A percentile compares a stretch with the other conserved stretches of the same genome.
phyloP scores from a whole-genome alignment of 2,329 filamentous ascomycete species.

The Epichloe glyceriae region DNA sequence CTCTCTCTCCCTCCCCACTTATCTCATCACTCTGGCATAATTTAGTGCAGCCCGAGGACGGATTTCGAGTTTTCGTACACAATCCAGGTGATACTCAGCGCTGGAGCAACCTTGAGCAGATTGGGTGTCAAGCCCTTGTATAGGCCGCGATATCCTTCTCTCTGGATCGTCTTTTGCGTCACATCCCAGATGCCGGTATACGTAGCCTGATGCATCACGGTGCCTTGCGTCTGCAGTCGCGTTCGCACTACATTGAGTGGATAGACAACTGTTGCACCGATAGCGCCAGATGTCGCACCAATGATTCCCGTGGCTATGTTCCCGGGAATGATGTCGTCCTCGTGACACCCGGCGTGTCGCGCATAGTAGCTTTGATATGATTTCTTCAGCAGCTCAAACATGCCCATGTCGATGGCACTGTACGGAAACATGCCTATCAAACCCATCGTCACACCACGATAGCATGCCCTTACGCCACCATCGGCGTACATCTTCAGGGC shows the following conservation, averaged over 20 bases:
- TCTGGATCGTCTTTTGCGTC: conserved; percentile 64
- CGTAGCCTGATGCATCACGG: conserved; percentile 75
- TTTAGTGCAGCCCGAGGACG: conserved; percentile 40
- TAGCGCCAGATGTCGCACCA: conserved; percentile 79
- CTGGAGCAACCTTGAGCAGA: conserved; percentile 87
- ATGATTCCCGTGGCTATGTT: conserved; percentile 80
- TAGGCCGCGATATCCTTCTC: conserved; percentile 73
- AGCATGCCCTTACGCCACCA: conserved; percentile 64
- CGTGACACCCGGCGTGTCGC: conserved; percentile 53
- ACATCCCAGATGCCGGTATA: conserved; percentile 91
- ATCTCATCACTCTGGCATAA: not conserved
- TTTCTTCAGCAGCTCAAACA: conserved; percentile 84
- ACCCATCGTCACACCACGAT: conserved; percentile 87
- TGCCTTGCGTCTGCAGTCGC: conserved; percentile 85
- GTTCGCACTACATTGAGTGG: conserved; percentile 89
- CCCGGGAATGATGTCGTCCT: conserved; percentile 70
- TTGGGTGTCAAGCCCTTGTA: conserved; percentile 96
- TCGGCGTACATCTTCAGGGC: conserved; percentile 74
- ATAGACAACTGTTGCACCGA: conserved; percentile 89
- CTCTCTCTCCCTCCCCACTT: not conserved
- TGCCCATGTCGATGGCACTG: conserved; percentile 89
- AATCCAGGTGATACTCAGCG: conserved; percentile 89
- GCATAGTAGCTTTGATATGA: conserved; percentile 59
- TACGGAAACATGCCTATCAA: conserved; percentile 96
- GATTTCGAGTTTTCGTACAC: conserved; percentile 86